Percentiles rank a stretch among this genome's conserved stretches.
phyloP scores from a whole-genome alignment of 306 rosid species.

The Ormosia semicastrata region DNA sequence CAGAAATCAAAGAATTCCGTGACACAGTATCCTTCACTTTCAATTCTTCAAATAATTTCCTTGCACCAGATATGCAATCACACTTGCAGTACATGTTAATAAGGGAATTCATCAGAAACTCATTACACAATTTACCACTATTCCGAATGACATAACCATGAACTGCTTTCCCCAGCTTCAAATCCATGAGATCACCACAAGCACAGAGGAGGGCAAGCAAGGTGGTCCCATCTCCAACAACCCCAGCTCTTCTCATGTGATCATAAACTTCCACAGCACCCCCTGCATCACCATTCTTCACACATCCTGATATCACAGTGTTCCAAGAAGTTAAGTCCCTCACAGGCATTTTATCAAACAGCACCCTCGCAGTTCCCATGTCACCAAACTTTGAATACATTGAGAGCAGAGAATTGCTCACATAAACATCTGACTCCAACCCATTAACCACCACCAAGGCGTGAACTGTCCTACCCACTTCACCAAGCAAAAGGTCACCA shows the following conservation, averaged over 20 bases:
- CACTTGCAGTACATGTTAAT: conserved; percentile 61
- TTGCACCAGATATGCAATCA: conserved; percentile 36
- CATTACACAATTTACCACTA: conserved; percentile 24
- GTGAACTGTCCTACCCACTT: conserved; percentile 51
- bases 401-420: conserved; percentile 46
- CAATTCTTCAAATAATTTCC: conserved; percentile 43
- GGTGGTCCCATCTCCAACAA: conserved; percentile 54
- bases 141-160: conserved; percentile 49
- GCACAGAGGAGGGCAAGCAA: conserved; percentile 54
- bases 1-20: conserved; percentile 65
- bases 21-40: conserved; percentile 46
- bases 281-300: conserved; percentile 41
- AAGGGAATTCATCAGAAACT: conserved; percentile 50
- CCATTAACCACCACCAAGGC: conserved; percentile 48
- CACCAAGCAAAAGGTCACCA: conserved; percentile 44
- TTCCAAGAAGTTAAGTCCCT: conserved; percentile 60
- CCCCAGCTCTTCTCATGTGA: conserved; percentile 35
- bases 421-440: conserved; percentile 53
- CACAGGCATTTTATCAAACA: conserved; percentile 61
- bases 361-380: conserved; percentile 34
- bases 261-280: conserved; percentile 36
- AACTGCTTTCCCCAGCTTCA: conserved; percentile 47
- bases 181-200: conserved; percentile 46
- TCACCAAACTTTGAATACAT: conserved; percentile 50
- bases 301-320: conserved; percentile 44